Conservation (phyloP, 495 filamentous ascomycete species). For the Talaromyces adpressus region DNA sequence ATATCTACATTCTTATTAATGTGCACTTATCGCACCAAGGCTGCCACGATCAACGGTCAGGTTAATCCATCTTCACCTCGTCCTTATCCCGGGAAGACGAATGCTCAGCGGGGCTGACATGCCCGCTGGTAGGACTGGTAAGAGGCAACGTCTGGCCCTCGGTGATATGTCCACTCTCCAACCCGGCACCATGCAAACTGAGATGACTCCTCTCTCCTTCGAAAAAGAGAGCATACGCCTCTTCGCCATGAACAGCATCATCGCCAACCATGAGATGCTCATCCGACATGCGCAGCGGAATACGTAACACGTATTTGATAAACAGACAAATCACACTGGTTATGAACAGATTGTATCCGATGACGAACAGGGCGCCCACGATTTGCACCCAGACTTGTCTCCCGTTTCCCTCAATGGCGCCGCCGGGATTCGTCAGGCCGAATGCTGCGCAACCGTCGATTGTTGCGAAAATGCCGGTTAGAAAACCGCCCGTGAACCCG, state of each 20-base stretch:
- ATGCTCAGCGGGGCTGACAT: not conserved
- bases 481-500: conserved; percentile 44
- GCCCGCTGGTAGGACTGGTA: not conserved
- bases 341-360: conserved; percentile 50
- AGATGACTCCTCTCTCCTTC: conserved; percentile 11
- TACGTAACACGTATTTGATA: conserved; percentile 47
- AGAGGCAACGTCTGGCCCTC: not conserved
- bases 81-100: not conserved
- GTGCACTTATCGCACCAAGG: not conserved
- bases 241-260: conserved; percentile 46
- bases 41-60: not conserved
- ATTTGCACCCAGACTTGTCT: conserved; percentile 47
- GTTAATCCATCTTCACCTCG: not conserved
- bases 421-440: conserved; percentile 40
- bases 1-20: not conserved
- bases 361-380: conserved; percentile 48
- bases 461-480: conserved; percentile 48
- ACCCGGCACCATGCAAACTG: conserved; percentile 1
- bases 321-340: conserved; percentile 45
- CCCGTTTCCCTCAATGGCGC: conserved; percentile 46
- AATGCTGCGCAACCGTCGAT: conserved; percentile 42
- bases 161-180: conserved; percentile 9
- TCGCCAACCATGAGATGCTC: conserved; percentile 42
- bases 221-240: conserved; percentile 33
- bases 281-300: conserved; percentile 42